Evolutionary conservation across 139 green algal genomes (phyloP).

Genomic region (Chlamydomonas sphaeroides): DNA sequence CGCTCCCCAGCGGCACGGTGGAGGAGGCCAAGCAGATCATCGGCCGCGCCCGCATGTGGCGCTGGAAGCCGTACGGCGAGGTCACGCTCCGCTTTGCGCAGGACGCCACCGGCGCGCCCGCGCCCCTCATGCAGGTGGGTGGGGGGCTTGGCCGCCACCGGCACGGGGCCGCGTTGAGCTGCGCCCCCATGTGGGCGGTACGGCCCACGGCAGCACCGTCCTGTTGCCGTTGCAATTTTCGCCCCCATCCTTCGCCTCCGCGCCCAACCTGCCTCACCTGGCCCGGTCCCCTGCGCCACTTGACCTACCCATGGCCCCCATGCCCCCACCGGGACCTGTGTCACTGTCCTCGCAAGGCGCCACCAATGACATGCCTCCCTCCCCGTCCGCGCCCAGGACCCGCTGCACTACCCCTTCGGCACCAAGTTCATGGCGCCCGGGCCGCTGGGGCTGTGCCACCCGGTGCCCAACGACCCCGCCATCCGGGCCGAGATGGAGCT

Average conservation of each 20-base stretch:
- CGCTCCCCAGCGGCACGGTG: conserved; percentile 72
- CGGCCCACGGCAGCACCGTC: too few species aligned
- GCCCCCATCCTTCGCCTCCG: too few species aligned
- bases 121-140: conserved; percentile 68
- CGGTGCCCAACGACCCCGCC: conserved; percentile 74
- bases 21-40: conserved; percentile 83
- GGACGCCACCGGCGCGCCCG: conserved; percentile 76
- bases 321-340: too few species aligned
- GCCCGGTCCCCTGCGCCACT: too few species aligned
- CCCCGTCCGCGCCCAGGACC: conserved; percentile 72
- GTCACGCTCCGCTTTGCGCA: conserved; percentile 78
- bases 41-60: conserved; percentile 84
- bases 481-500: conserved; percentile 74
- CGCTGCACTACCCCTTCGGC: conserved; percentile 90
- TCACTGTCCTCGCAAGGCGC: too few species aligned
- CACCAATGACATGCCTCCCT: neutral
- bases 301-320: too few species aligned
- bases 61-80: conserved; percentile 92
- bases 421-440: conserved; percentile 88
- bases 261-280: too few species aligned
- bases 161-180: too few species aligned
- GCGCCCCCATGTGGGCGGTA: too few species aligned
- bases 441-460: conserved; percentile 82
- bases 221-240: too few species aligned
- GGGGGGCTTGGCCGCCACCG: too few species aligned